Base-by-base conservation (phyloP, 1,284 basidiomycete species). In the Blastosporella zonata region DNA sequence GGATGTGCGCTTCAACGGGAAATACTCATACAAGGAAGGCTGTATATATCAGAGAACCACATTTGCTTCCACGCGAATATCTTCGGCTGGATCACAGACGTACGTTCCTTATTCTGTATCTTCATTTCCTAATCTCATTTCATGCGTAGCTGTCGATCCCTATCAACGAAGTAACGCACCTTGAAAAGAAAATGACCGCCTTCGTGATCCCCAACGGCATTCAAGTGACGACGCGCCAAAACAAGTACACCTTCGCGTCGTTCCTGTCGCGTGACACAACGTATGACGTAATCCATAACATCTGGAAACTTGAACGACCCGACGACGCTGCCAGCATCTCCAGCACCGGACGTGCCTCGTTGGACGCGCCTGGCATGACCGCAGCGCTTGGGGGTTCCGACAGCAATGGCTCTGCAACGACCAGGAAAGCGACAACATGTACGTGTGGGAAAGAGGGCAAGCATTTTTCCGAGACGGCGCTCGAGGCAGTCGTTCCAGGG, bases 141-240 rank as follows among this genome's bases (percentile, higher is more conserved):
- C 3, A n/a, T 13, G 49, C 34, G 37, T 67, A 96, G 93, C 77
- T 97, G 54, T 86, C 87, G 34, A 84, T 99, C 50, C 90, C 96
- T 2, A 97, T 98, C 57, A 82, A 86, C 61, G 94, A 98, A 58
- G 88, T 99, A 49, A 86, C 81, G 28, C 75, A 83, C 10, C 83
- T 99, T 38, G 96, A 99, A 66, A 98, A 98, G 77, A 91, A 88
- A 60, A 99, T 96, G 93, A 99, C 97, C 0, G 96, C 96, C 1
- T 90, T 97, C 57, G 93, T 99, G 50, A 99, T 99, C 55, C 96
- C 97, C 10, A 99, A 99, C 65, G 96, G 94, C 7, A 96, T 99
- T 58, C 89, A 90, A 59, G 80, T 99, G 47, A 82, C 87, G 10
- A 97, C 96, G 0, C 77, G 82, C 22, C 84, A 87, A 53, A 72